Evolutionary conservation across 805 yeast genomes (phyloP), one percentile per base, ranked within the genome.

Genomic region (Lachancea kluyveri): DNA sequence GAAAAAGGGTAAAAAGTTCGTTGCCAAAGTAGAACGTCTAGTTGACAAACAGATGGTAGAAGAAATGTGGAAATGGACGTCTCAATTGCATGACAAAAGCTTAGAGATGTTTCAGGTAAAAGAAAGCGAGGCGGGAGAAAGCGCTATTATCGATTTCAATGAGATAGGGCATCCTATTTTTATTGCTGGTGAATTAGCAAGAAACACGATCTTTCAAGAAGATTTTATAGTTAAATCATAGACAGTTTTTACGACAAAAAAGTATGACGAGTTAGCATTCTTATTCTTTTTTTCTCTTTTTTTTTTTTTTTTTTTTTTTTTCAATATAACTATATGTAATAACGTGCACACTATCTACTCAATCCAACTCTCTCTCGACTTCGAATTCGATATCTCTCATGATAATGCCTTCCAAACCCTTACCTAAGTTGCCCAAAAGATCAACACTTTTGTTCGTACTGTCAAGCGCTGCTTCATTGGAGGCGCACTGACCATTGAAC

Each of bases 391-490:
- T 67, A 28, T 79, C 85, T 26, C 83, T 61, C 17, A 74, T 51
- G 22, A 82, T 48, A 0, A 79, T 60, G 4, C 87, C 88, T 52
- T 81, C 88, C 6, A 58, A 54, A 0, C 80, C 85, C 52, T 72
- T 73, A 0, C 82, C 77, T 28, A 81, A 55, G 19, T 69, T 61
- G 0, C 85, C 85, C 6, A 62, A 45, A 0, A 77, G 59, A 8
- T 64, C 60, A 5, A 80, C 77, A 42, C 78, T 72, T 6, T 62
- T 57, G 42, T 74, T 74, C 1, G 54, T 43, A 10, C 61, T 42
- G 46, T 73, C 76, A 13, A 62, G 15, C 8, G 46, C 22, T 3
- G 43, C 43, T 10, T 50, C 47, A 17, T 48, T 55, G 11, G 44
- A 34, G 0, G 50, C 48, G 3, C 47, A 42, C 14, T 40, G 40